Base-by-base conservation (phyloP, 805 yeast species). In the Cephaloascus fragrans region DNA sequence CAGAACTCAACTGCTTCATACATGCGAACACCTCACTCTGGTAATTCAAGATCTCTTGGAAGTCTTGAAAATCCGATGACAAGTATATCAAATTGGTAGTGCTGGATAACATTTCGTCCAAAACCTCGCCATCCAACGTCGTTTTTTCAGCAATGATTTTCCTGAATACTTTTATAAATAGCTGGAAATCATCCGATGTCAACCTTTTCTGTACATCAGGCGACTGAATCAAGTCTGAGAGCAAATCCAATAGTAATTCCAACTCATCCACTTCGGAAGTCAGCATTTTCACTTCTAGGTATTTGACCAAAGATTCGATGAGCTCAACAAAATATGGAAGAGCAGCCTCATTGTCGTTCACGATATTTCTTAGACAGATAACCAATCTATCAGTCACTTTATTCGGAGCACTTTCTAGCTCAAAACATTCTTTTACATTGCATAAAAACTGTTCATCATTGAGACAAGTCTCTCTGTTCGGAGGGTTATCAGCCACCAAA, bases 401-500 rank as follows among this genome's bases (percentile, higher is more conserved):
- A 34, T n/a, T 6, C 33, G 5, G 18, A 9, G 47, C 53, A 31
- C 46, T 41, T 34, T 48, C 17, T 31, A 50, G 51, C 37, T 48
- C 47, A 18, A 51, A 14, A 3, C 49, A 19, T 2, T 49, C 37
- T 12, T 44, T 34, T 0, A 47, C 26, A 4, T 49, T 35, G 12
- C 48, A 47, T 32, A 49, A 16, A 16, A 31, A 31, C 5, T 50
- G 5, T 48, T 16, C 28, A 2, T 36, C 17, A 29, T 43, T 34
- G 6, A 40, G 18, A 3, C 50, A 41, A 2, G 28, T 19, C 4
- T 34, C 31, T 40, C 57, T 41, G 38, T 53, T 53, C 4, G 8
- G 20, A 12, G 45, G 49, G 29, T 42, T 45, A 44, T 53, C 57
- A 18, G 56, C 58, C 18, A 53, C 46, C 2, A 47, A 47, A 36